Evolutionary conservation across 257 asterid species (phyloP).

Genomic region (Rehmannia glutinosa): DNA sequence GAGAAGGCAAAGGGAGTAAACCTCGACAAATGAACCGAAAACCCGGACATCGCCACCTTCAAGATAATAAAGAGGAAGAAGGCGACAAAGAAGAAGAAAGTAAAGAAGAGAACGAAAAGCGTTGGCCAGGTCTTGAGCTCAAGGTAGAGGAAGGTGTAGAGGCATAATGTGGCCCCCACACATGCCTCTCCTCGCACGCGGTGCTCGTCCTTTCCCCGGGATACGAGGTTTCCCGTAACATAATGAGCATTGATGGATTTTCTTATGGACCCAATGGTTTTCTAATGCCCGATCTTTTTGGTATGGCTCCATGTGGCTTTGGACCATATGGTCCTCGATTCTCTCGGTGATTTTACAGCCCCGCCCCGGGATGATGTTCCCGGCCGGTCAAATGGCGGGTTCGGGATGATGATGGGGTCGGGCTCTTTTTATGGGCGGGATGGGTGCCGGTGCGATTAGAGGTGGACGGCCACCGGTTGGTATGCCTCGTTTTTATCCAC

Average conservation of each 20-base stretch:
- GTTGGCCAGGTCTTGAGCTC: constrained; percentile 42
- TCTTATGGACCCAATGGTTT: constrained; percentile 67
- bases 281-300: constrained; percentile 66
- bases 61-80: constrained; percentile 91
- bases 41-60: constrained; percentile 79
- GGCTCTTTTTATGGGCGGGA: constrained; percentile 68
- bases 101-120: constrained; percentile 77
- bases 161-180: constrained; percentile 91
- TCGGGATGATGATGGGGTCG: constrained; percentile 83
- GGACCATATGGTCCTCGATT: constrained; percentile 83
- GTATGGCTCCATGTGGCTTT: constrained; percentile 77
- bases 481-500: constrained; percentile 61
- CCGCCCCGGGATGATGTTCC: constrained; percentile 76
- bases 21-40: constrained; percentile 53
- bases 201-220: constrained; percentile 58
- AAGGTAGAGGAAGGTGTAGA: constrained; percentile 73
- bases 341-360: constrained; percentile 67
- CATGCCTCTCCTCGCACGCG: constrained; percentile 63
- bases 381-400: constrained; percentile 69
- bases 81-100: constrained; percentile 89
- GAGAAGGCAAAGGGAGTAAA: constrained; percentile 80
- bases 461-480: constrained; percentile 50
- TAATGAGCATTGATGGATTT: constrained; percentile 80
- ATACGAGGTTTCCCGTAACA: constrained; percentile 67
- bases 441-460: constrained; percentile 50